A percentile compares a stretch with the other conserved stretches of the same genome.
Evolutionary conservation across 208 protist genomes (phyloP).

Genomic region (Entamoeba moshkovskii): DNA sequence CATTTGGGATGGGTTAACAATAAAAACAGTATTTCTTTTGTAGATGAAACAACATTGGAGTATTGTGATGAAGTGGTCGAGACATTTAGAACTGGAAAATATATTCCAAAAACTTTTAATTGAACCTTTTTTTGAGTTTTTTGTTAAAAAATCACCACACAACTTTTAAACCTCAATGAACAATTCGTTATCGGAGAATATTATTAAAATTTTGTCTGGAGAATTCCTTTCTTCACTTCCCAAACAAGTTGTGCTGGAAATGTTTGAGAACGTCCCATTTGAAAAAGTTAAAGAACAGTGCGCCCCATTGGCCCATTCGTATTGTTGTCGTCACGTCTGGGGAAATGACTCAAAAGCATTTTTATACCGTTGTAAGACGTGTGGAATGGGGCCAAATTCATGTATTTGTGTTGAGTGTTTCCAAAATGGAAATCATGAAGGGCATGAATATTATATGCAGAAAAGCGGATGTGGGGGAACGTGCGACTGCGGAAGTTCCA

Average conservation of each 20-base stretch:
- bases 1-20: not conserved
- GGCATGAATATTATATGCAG: not conserved
- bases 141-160: not conserved
- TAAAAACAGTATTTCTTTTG: not conserved
- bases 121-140: too few species aligned
- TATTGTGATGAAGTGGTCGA: too few species aligned
- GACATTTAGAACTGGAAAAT: too few species aligned
- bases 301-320: not conserved
- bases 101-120: too few species aligned
- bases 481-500: not conserved
- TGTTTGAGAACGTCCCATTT: not conserved
- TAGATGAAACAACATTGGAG: not conserved
- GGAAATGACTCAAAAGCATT: not conserved
- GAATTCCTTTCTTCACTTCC: not conserved
- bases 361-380: not conserved
- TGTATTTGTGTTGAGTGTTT: not conserved
- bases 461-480: not conserved
- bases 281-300: not conserved
- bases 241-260: not conserved
- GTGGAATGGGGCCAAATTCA: not conserved
- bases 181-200: not conserved
- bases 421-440: not conserved
- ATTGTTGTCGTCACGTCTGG: not conserved
- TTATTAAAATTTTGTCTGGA: not conserved
- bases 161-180: not conserved